A percentile compares a stretch with the other conserved stretches of the same genome.
These are phyloP conservation scores for Helicostylum pulchrum DNA, from an alignment of 192 early-diverging fungal genomes.

Conservation along the genomic window DNA sequence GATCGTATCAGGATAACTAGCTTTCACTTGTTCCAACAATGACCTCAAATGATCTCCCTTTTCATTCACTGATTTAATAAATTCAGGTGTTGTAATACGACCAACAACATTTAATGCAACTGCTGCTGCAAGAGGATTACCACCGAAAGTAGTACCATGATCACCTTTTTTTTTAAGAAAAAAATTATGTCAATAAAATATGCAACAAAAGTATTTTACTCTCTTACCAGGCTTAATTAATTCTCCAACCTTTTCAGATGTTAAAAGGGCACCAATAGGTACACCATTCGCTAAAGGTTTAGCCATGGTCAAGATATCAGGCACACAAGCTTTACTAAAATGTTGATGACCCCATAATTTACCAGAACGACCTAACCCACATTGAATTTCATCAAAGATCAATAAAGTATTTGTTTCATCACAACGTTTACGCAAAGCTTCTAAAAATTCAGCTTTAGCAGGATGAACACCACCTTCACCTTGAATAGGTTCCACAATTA, in stretches of 20 bases:
- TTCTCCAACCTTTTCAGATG: conserved; percentile 73
- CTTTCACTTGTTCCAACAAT: conserved; percentile 44
- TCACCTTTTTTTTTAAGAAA: conserved; percentile 55
- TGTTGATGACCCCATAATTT: conserved; percentile 83
- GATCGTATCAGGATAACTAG: conserved; percentile 49
- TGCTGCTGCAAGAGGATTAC: conserved; percentile 86
- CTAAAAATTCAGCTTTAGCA: conserved; percentile 73
- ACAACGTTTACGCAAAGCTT: conserved; percentile 73
- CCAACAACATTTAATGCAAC: conserved; percentile 74
- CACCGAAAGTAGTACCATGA: conserved; percentile 98
- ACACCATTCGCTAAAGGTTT: conserved; percentile 97
- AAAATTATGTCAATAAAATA: background rate
- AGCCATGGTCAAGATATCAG: conserved; percentile 93
- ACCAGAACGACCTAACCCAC: conserved; percentile 88
- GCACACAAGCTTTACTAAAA: conserved; percentile 62
- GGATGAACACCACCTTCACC: conserved; percentile 91
- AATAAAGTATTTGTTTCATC: conserved; percentile 84
- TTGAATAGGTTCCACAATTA: conserved; percentile 96
- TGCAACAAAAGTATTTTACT: background rate
- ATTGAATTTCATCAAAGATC: conserved; percentile 97
- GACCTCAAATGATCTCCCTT: conserved; percentile 63
- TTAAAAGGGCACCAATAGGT: conserved; percentile 92
- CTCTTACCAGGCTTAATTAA: conserved; percentile 66
- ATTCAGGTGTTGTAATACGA: conserved; percentile 65
- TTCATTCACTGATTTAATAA: conserved; percentile 66